A percentile compares a stretch with the other conserved stretches of the same genome.
Conservation (phyloP, 2,329 filamentous ascomycete genomes). For the Blastomyces silverae region DNA sequence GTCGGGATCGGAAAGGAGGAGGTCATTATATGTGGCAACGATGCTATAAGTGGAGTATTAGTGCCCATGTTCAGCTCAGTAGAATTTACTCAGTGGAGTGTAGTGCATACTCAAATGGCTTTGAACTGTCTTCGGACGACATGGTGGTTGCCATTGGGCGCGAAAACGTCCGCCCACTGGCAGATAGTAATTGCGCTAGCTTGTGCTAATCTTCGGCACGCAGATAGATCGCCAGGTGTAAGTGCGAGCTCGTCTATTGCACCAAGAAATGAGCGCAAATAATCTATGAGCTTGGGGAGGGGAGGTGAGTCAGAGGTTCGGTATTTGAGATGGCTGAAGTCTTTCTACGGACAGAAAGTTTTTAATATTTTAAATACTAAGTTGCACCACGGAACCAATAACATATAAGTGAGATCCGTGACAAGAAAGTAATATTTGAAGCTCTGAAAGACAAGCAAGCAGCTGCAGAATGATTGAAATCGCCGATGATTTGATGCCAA, state of each 20-base stretch:
- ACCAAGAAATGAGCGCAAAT: neutral
- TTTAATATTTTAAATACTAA: neutral
- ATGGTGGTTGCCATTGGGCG: conserved; percentile 29
- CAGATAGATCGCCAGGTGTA: neutral
- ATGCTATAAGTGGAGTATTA: conserved; percentile 41
- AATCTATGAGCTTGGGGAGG: conserved; percentile 1
- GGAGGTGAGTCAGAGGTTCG: conserved; percentile 3
- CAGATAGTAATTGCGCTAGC: neutral
- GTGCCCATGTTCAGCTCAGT: neutral
- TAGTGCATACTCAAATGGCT: conserved; percentile 21
- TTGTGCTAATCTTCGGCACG: neutral
- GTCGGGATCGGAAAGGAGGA: conserved; percentile 64
- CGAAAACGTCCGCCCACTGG: conserved; percentile 11
- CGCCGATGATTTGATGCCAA: neutral
- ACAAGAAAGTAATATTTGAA: neutral
- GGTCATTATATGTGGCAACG: conserved; percentile 57
- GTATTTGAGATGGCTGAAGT: neutral
- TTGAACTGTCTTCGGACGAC: conserved; percentile 24
- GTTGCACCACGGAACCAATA: neutral
- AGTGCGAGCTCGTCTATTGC: neutral
- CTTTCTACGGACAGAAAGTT: neutral
- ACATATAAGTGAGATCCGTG: neutral
- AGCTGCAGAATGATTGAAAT: neutral
- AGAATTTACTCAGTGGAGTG: neutral
- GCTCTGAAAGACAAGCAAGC: neutral